These are phyloP conservation scores for Canna indica DNA, from an alignment of 176 grass and related monocot genomes.

Conservation along the genomic window DNA sequence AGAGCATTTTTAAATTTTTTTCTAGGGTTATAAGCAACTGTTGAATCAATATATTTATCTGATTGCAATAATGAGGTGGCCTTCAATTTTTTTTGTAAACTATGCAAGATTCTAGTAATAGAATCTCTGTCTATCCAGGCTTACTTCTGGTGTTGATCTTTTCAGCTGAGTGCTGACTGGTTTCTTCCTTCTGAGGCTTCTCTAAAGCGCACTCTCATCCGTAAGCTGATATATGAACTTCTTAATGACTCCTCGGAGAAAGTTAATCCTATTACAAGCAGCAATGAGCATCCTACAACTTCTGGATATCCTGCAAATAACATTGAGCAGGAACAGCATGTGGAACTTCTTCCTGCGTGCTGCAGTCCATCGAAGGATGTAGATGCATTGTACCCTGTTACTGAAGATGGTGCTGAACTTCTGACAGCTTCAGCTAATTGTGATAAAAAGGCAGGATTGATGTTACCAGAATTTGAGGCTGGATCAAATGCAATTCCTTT, in stretches of 20 bases:
- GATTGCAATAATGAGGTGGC: no score
- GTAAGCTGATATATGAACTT: slow-evolving; percentile 59
- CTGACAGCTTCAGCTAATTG: slow-evolving; percentile 28
- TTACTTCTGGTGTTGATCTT: slow-evolving; percentile 11
- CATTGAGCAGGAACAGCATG: slow-evolving; percentile 33
- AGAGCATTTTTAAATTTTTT: no score
- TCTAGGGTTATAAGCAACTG: no score
- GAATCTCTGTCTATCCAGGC: not conserved
- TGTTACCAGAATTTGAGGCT: slow-evolving; percentile 15
- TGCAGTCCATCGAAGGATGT: slow-evolving; percentile 28
- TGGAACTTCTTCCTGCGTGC: slow-evolving; percentile 32
- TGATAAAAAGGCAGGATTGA: slow-evolving; percentile 24
- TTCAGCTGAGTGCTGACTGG: slow-evolving; percentile 75
- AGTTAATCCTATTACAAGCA: slow-evolving; percentile 10
- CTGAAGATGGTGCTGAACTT: slow-evolving; percentile 16
- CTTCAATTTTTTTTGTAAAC: not conserved
- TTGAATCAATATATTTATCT: no score
- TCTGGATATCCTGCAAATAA: slow-evolving; percentile 28
- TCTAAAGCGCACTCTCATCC: slow-evolving; percentile 67
- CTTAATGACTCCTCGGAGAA: slow-evolving; percentile 31
- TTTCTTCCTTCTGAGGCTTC: slow-evolving; percentile 83
- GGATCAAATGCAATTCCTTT: not conserved
- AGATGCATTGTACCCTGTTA: slow-evolving; percentile 16
- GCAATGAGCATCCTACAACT: slow-evolving; percentile 28
- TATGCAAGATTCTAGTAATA: not conserved